Evolutionary conservation across 768 basidiomycete species (phyloP).

Genomic region (Collybiopsis confluens): DNA sequence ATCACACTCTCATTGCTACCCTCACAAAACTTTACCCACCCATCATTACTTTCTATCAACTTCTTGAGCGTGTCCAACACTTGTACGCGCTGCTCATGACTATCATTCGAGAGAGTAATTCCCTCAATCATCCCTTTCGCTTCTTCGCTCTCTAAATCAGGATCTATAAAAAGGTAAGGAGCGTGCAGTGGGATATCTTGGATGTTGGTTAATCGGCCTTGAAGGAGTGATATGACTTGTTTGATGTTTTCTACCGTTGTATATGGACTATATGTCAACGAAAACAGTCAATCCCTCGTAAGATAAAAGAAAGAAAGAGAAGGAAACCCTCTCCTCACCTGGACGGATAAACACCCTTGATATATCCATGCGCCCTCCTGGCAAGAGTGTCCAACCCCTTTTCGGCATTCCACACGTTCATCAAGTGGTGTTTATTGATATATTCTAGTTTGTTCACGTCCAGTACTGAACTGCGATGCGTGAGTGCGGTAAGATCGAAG

Average conservation of each 20-base stretch:
- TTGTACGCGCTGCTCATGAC: conserved; percentile 33
- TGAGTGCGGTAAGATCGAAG: conserved; percentile 77
- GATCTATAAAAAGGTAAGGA: conserved; percentile 77
- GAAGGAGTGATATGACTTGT: conserved; percentile 55
- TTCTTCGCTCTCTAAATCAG: conserved; percentile 51
- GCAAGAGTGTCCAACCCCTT: conserved; percentile 53
- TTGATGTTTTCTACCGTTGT: conserved; percentile 57
- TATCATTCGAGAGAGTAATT: conserved; percentile 30
- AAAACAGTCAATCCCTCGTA: not conserved
- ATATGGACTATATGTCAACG: conserved; percentile 31
- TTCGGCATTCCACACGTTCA: conserved; percentile 45
- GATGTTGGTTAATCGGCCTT: conserved; percentile 70
- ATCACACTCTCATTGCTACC: conserved; percentile 33
- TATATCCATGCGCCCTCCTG: conserved; percentile 42
- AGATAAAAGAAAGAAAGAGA: not conserved
- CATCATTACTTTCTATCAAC: not conserved
- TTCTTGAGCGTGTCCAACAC: not conserved
- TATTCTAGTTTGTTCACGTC: conserved; percentile 78
- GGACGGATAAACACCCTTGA: conserved; percentile 55
- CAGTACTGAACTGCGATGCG: conserved; percentile 79
- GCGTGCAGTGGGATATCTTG: conserved; percentile 65
- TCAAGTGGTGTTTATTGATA: conserved; percentile 84
- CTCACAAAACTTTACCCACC: not conserved
- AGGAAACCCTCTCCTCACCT: conserved; percentile 37
- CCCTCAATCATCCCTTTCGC: conserved; percentile 49